Evolutionary conservation across 2,329 filamentous ascomycete species (phyloP).

Genomic region (Curvularia spicifera): DNA sequence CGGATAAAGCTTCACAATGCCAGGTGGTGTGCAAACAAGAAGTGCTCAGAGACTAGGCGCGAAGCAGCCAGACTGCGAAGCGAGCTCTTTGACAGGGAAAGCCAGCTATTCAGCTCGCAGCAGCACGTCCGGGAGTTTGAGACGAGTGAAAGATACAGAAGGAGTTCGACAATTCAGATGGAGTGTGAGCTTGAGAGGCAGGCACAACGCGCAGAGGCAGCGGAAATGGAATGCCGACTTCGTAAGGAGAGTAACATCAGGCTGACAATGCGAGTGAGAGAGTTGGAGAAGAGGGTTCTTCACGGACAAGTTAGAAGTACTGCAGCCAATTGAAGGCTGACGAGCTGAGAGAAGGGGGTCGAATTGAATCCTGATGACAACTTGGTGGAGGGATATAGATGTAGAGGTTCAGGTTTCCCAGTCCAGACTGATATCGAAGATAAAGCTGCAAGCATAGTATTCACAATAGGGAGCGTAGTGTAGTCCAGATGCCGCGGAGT

Average conservation of each 20-base stretch:
- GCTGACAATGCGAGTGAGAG: background rate
- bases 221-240: slow-evolving; percentile 3
- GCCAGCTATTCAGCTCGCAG: slow-evolving; percentile 1
- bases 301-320: slow-evolving; percentile 5
- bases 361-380: background rate
- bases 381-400: background rate
- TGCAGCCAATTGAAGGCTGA: slow-evolving; percentile 5
- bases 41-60: slow-evolving; percentile 1
- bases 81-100: slow-evolving; percentile 3
- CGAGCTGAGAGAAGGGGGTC: background rate
- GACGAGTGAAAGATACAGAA: background rate
- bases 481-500: slow-evolving; percentile 7
- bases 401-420: background rate
- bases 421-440: background rate
- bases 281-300: background rate
- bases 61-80: slow-evolving; percentile 3
- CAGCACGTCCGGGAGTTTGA: slow-evolving; percentile 3
- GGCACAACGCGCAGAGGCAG: slow-evolving; percentile 4
- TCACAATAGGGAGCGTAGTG: background rate
- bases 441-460: background rate
- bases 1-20: background rate
- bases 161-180: background rate
- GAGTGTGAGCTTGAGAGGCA: background rate
- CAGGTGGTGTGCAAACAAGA: background rate
- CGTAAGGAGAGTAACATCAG: background rate